Percentiles rank a stretch among this genome's conserved stretches.
Evolutionary conservation across 305 asterid species (phyloP).

Genomic region (Fraxinus greggii): DNA sequence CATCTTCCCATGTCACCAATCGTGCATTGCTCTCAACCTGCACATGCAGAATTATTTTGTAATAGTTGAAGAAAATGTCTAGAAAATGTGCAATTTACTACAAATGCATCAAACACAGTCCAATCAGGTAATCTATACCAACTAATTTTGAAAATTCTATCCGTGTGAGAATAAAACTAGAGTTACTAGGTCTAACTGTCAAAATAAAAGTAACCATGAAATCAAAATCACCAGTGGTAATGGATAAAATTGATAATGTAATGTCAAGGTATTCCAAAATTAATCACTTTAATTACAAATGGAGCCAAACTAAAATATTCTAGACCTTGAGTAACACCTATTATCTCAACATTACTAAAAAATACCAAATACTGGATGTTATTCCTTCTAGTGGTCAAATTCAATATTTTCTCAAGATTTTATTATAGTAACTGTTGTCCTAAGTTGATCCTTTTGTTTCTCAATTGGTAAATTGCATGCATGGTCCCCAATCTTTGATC

Average conservation of each 20-base stretch:
- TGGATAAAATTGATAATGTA: background rate
- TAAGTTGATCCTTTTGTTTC: background rate
- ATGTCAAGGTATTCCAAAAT: background rate
- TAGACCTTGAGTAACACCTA: background rate
- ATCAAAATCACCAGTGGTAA: background rate
- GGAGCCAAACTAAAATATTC: background rate
- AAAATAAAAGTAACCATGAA: background rate
- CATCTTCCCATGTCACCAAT: conserved; percentile 58
- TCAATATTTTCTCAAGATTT: background rate
- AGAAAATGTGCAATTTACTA: background rate
- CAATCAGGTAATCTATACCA: background rate
- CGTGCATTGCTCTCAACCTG: conserved; percentile 56
- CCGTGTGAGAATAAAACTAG: background rate
- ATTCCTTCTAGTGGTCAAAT: background rate
- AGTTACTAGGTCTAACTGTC: background rate
- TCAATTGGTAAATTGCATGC: background rate
- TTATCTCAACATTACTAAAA: background rate
- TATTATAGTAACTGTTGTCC: background rate
- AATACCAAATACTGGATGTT: background rate
- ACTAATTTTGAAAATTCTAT: background rate
- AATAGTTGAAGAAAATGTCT: background rate
- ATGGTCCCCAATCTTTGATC: background rate
- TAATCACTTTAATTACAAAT: background rate
- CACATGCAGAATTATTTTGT: background rate
- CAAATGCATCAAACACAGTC: background rate